Conservation (phyloP, 768 basidiomycete genomes). For the Pisolithus tinctorius region DNA sequence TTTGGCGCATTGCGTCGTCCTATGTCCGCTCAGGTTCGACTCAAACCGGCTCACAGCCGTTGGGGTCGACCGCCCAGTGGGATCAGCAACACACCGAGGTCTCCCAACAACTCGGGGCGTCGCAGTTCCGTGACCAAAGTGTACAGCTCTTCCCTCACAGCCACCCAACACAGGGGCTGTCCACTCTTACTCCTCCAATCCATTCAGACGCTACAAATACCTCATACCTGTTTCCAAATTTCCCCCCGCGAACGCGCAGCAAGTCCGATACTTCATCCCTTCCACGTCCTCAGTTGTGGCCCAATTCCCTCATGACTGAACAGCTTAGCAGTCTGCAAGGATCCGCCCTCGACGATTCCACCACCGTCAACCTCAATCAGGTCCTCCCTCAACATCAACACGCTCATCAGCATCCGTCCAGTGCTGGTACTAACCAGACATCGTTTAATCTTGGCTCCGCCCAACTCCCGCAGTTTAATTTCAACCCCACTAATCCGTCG, state of each 20-base stretch:
- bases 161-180: constrained; percentile 31
- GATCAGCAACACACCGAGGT: constrained; percentile 29
- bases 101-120: constrained; percentile 23
- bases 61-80: constrained; percentile 27
- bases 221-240: constrained; percentile 32
- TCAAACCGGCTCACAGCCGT: constrained; percentile 29
- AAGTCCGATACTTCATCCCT: constrained; percentile 50
- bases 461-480: constrained; percentile 28
- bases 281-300: constrained; percentile 51
- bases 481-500: constrained; percentile 20
- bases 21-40: constrained; percentile 26
- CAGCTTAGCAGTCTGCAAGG: constrained; percentile 27
- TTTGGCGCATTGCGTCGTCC: constrained; percentile 16
- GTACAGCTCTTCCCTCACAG: constrained; percentile 29
- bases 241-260: constrained; percentile 43
- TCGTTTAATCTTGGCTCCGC: constrained; percentile 23
- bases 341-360: constrained; percentile 32
- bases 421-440: constrained; percentile 14
- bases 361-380: constrained; percentile 25
- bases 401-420: constrained; percentile 21
- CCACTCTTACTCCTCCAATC: constrained; percentile 25
- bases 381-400: constrained; percentile 23
- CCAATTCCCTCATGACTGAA: constrained; percentile 32
- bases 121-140: constrained; percentile 22
- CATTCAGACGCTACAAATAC: constrained; percentile 32